A percentile compares a stretch with the other conserved stretches of the same genome.
Conservation (phyloP, 2,329 filamentous ascomycete species). For the Phialophora chinensis region DNA sequence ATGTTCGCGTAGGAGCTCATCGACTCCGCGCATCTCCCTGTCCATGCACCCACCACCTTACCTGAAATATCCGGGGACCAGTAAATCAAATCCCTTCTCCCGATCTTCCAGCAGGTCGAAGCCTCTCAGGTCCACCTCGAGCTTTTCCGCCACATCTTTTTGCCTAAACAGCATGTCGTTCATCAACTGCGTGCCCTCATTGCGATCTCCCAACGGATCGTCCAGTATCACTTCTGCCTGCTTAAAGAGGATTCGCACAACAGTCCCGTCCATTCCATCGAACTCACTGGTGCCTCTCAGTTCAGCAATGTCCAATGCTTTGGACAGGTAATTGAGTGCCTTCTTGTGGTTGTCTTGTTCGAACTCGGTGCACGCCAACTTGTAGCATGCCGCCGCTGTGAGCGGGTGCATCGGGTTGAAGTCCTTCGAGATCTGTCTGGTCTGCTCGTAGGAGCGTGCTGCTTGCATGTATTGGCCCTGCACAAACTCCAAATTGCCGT, state of each 20-base stretch:
- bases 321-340: slow-evolving; percentile 16
- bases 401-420: slow-evolving; percentile 22
- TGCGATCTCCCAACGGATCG: slow-evolving; percentile 18
- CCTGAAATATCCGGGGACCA: slow-evolving; percentile 24
- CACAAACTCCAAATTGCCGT: slow-evolving; percentile 22
- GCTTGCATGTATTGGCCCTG: slow-evolving; percentile 11
- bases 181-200: slow-evolving; percentile 12
- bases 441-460: slow-evolving; percentile 6
- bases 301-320: slow-evolving; percentile 22
- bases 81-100: slow-evolving; percentile 23
- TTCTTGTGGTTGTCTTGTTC: slow-evolving; percentile 21
- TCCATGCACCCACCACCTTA: not conserved
- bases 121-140: slow-evolving; percentile 19
- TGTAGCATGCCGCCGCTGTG: slow-evolving; percentile 23
- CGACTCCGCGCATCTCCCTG: not conserved
- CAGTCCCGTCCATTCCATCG: slow-evolving; percentile 18
- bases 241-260: slow-evolving; percentile 25
- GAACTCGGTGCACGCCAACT: slow-evolving; percentile 21
- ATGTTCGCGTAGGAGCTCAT: not conserved
- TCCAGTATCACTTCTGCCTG: slow-evolving; percentile 23
- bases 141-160: slow-evolving; percentile 18
- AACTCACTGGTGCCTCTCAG: not conserved
- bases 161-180: slow-evolving; percentile 19
- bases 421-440: slow-evolving; percentile 14
- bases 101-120: slow-evolving; percentile 8